Evolutionary conservation across 1,139 yeast species (phyloP), one percentile per base, ranked within the genome.

Genomic region (Diutina mesorugosa): DNA sequence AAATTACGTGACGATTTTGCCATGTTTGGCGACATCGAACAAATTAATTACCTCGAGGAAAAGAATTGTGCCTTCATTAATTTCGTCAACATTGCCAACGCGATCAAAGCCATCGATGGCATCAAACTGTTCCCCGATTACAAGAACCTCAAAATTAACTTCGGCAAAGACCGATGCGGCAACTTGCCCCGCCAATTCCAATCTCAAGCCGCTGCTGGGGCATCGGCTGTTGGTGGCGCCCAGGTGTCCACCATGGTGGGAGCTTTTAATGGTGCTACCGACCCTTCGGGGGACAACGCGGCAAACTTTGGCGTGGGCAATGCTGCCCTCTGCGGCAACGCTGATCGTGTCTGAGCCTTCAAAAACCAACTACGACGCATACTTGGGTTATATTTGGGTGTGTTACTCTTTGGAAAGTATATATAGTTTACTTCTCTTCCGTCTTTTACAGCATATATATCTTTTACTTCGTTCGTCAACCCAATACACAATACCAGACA

Each of bases 111-210:
- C 28, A 16, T 47, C 45, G 47, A 47, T 6, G 47, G 46, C 26
- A 62, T 63, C 56, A 72, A 78, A 35, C 75, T 75, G 57, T 81
- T 86, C 60, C 87, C 86, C 64, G 83, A 89, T 51, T 61, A 61
- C 57, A 59, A 60, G 55, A 59, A 56, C 16, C 57, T 61, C 57
- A 61, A 61, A 54, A 60, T 61, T 56, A 61, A 61, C 51, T 61
- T 88, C 67, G 97, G 97, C 59, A 87, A 87, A 69, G 97, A 91
- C 69, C 79, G 96, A 65, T 93, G 98, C 71, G 97, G 95, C 35
- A 89, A 90, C 67, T 79, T 85, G 60, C 90, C 90, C 59, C 78
- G 84, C 64, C 63, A 72, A 71, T 60, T 75, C 69, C 66, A 73
- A 35, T 59, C 58, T 56, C 62, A 55, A 32, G n/a, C 47, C 26